Evolutionary conservation across 1,284 basidiomycete species (phyloP).

Genomic region (Apiotrichum montevideense): DNA sequence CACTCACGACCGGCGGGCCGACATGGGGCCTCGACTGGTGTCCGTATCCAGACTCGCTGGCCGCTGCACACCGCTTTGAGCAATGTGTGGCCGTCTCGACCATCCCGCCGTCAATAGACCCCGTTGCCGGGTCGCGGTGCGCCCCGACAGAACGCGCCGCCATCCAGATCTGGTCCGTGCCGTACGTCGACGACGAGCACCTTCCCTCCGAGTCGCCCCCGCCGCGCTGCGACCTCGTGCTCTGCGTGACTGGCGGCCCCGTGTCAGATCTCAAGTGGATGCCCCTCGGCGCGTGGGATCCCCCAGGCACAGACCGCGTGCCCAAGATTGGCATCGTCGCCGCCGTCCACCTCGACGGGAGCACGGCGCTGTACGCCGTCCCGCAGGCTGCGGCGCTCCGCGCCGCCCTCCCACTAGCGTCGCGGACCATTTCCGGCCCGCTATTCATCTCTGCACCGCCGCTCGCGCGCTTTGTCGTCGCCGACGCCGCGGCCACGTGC

Average conservation of each 20-base stretch:
- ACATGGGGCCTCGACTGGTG: conserved; percentile 88
- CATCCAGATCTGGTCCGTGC: conserved; percentile 48
- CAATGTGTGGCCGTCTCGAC: conserved; percentile 81
- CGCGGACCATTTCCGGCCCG: conserved; percentile 10
- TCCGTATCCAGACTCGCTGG: conserved; percentile 61
- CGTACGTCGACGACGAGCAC: conserved; percentile 3
- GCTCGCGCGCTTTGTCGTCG: conserved; percentile 61
- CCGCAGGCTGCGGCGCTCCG: conserved; percentile 58
- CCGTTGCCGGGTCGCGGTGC: conserved; percentile 26
- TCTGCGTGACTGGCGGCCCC: conserved; percentile 69
- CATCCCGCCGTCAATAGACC: conserved; percentile 47
- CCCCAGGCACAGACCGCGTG: conserved; percentile 28
- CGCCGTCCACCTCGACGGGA: conserved; percentile 76
- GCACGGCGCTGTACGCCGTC: conserved; percentile 64
- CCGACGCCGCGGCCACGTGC: conserved; percentile 64
- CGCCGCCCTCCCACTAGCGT: neutral
- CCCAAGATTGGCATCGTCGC: conserved; percentile 73
- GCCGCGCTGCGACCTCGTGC: conserved; percentile 33
- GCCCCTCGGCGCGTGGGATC: conserved; percentile 70
- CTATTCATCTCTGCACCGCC: conserved; percentile 51
- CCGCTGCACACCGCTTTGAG: conserved; percentile 54
- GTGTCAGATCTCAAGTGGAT: conserved; percentile 80
- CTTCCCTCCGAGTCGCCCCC: neutral
- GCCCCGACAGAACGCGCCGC: conserved; percentile 15
- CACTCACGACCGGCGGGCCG: conserved; percentile 70